Base-by-base conservation (phyloP, 768 basidiomycete species). In the Kockovaella imperatae region DNA sequence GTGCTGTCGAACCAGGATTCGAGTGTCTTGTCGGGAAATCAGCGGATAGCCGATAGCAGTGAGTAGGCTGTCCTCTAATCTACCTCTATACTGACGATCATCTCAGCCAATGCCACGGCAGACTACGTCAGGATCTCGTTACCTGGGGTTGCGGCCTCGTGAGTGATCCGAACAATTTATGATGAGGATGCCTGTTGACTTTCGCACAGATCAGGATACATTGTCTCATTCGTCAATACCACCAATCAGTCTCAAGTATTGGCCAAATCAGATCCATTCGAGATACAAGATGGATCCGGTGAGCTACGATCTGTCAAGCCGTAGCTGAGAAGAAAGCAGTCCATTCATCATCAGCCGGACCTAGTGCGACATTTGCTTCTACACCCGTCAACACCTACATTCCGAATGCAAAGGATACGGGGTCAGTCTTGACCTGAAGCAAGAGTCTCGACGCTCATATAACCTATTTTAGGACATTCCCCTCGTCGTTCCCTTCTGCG, bases 1-100 rank as follows among this genome's bases (percentile, higher is more conserved):
- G 50, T 50, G 38, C 35, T 66, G 28, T 42, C 44, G 17, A 66
- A 62, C 32, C 5, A 32, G 28, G 60, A 66, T 50, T 41, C 48
- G 52, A 40, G 44, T 14, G 17, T 62, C 5, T 47, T 57, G 17
- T 20, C 44, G 30, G 53, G 49, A 6, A 54, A 59, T 48, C 48
- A 54, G 13, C 48, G 48, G 34, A 53, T 66, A 20, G 64, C 64
- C 14, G 64, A 66, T 60, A 53, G 49, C 26, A 60, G 64, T 62
- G 51, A 55, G 63, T 57, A 11, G 14, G 20, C 13, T 26, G 11
- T 11, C 28, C 7, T 42, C 36, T 38, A 21, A 21, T 32, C 14
- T 21, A 20, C 13, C 24, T 38, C 10, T 10, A 20, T 7, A 20
- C 36, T 38, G 36, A 20, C 14, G 10, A 38, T 38, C 18, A 11